Conservation (phyloP, 805 yeast species). For the Metschnikowia orientalis region DNA sequence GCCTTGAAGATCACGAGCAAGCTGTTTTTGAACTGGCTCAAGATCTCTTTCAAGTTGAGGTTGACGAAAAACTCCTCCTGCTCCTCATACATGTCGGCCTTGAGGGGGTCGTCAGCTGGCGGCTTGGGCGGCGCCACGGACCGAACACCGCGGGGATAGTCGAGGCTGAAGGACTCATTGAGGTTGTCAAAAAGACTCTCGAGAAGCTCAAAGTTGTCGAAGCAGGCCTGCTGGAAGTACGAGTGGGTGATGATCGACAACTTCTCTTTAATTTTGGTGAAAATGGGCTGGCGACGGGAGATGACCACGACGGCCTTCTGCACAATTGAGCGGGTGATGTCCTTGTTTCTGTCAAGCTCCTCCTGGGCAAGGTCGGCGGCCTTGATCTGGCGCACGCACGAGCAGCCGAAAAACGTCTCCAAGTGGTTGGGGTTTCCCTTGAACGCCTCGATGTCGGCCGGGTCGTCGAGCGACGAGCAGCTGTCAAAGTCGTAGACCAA, state of each 20-base stretch:
- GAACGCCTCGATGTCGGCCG: constrained; percentile 30
- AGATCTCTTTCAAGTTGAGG: constrained; percentile 60
- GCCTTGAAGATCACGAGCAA: constrained; percentile 71
- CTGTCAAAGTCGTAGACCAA: constrained; percentile 61
- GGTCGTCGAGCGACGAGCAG: constrained; percentile 43
- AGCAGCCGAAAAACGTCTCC: constrained; percentile 86
- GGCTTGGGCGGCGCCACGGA: constrained; percentile 11
- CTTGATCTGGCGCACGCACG: constrained; percentile 83
- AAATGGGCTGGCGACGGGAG: constrained; percentile 74
- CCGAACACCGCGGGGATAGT: constrained; percentile 14
- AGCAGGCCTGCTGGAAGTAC: constrained; percentile 76
- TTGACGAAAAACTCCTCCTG: constrained; percentile 54
- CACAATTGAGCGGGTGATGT: constrained; percentile 78
- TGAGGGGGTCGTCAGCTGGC: constrained; percentile 11
- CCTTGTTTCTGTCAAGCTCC: constrained; percentile 47
- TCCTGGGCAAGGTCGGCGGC: constrained; percentile 50
- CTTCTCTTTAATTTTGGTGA: constrained; percentile 84
- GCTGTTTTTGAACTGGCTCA: constrained; percentile 54
- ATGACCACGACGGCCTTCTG: constrained; percentile 89
- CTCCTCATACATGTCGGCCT: constrained; percentile 20
- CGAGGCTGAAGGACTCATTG: constrained; percentile 28
- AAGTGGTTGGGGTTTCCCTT: constrained; percentile 37
- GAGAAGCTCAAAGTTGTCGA: constrained; percentile 64
- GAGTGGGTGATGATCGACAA: constrained; percentile 83
- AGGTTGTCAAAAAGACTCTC: constrained; percentile 67